A percentile compares a stretch with the other conserved stretches of the same genome.
phyloP scores from a whole-genome alignment of 2,329 filamentous ascomycete species.

The Claviceps arundinis region DNA sequence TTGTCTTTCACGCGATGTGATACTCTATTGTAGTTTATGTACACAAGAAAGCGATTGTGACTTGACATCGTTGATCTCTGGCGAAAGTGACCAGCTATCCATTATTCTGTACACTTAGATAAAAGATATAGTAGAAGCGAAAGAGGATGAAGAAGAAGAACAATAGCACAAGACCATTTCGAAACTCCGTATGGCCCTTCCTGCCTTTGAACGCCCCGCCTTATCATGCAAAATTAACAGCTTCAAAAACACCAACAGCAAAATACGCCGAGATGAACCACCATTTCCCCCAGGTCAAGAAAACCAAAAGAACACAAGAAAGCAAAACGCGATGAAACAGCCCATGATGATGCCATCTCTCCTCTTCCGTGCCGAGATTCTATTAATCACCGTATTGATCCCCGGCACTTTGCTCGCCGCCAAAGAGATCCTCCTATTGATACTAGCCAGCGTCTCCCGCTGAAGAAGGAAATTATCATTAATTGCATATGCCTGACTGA shows the following conservation, averaged over 20 bases:
- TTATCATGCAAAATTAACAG: slow-evolving; percentile 9
- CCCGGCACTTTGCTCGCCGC: slow-evolving; percentile 88
- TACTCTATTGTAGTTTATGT: slow-evolving; percentile 8
- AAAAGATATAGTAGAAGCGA: background rate
- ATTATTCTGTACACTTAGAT: slow-evolving; percentile 17
- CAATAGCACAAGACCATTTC: slow-evolving; percentile 11
- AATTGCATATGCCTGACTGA: slow-evolving; percentile 92
- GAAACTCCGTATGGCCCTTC: slow-evolving; percentile 17
- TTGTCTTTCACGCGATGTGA: too few relatives aligned
- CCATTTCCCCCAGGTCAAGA: slow-evolving; percentile 26
- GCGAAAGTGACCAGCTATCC: background rate
- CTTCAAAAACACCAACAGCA: background rate
- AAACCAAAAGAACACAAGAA: slow-evolving; percentile 73
- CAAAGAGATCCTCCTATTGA: slow-evolving; percentile 79
- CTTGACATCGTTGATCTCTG: background rate
- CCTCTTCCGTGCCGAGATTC: slow-evolving; percentile 89
- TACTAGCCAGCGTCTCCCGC: slow-evolving; percentile 73
- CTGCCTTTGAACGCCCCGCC: slow-evolving; percentile 18
- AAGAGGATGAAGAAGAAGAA: background rate
- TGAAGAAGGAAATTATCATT: slow-evolving; percentile 84
- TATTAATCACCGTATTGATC: slow-evolving; percentile 78
- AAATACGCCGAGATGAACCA: background rate
- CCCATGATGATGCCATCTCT: slow-evolving; percentile 91
- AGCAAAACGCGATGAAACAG: slow-evolving; percentile 81
- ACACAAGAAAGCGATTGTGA: background rate